phyloP scores from a whole-genome alignment of 2,329 filamentous ascomycete species.

The Alternaria incomplexa region DNA sequence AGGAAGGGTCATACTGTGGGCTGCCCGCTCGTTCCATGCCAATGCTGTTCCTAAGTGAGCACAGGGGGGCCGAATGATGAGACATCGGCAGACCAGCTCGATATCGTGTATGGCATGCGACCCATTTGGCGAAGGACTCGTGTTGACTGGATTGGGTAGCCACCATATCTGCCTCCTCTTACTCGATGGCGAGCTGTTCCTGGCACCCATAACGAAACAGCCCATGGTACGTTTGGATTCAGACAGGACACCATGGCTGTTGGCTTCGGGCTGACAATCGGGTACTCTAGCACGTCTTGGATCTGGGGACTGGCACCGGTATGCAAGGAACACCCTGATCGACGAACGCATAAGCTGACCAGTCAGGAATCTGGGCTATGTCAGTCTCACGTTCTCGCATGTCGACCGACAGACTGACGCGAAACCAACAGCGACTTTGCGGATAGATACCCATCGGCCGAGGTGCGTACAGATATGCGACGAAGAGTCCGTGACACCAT shows the following conservation, averaged over 20 bases:
- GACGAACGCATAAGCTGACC: slow-evolving; percentile 11
- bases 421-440: slow-evolving; percentile 43
- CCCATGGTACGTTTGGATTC: slow-evolving; percentile 20
- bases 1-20: slow-evolving; percentile 32
- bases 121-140: too few relatives aligned
- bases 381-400: slow-evolving; percentile 11
- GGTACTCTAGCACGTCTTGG: slow-evolving; percentile 41
- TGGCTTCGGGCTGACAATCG: neutral
- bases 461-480: slow-evolving; percentile 12
- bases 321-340: slow-evolving; percentile 2
- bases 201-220: slow-evolving; percentile 30
- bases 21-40: slow-evolving; percentile 8
- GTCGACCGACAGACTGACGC: neutral
- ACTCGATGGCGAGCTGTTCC: slow-evolving; percentile 28
- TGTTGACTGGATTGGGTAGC: slow-evolving; percentile 15
- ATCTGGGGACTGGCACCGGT: slow-evolving; percentile 51
- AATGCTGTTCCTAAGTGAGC: slow-evolving; percentile 3
- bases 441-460: slow-evolving; percentile 46
- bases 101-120: slow-evolving; percentile 40
- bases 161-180: slow-evolving; percentile 36
- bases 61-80: slow-evolving; percentile 45
- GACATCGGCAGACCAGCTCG: slow-evolving; percentile 46
- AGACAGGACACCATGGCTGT: neutral
- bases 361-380: slow-evolving; percentile 51
- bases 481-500: neutral